These are phyloP conservation scores for Tetraselmis chui DNA, from an alignment of 139 green algal species.

Conservation along the genomic window DNA sequence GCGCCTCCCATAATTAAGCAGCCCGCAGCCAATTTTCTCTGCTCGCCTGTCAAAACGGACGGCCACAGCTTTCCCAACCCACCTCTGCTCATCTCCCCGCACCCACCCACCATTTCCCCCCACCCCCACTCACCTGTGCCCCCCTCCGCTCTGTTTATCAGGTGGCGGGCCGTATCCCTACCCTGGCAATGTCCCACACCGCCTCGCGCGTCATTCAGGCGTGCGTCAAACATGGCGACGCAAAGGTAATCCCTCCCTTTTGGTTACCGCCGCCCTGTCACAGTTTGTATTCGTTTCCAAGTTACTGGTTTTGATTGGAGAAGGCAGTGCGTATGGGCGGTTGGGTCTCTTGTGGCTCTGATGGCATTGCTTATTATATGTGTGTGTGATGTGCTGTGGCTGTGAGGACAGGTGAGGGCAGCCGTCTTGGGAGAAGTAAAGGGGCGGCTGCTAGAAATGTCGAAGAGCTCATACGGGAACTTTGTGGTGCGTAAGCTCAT, in stretches of 20 bases:
- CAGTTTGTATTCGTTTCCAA: no score
- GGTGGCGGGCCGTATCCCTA: conserved; percentile 47
- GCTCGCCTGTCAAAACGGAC: neutral
- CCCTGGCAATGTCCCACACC: conserved; percentile 66
- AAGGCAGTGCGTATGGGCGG: no score
- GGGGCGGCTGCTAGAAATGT: conserved; percentile 55
- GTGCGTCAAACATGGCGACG: conserved; percentile 62
- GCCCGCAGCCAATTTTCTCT: no score
- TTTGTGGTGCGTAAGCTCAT: conserved; percentile 80
- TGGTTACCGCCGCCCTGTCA: no score
- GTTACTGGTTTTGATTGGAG: no score
- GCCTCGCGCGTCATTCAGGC: conserved; percentile 79
- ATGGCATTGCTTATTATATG: no score
- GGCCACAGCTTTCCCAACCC: neutral
- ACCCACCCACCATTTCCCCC: no score
- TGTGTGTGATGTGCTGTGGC: no score
- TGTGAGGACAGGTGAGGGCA: conserved; percentile 22
- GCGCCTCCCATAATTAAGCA: no score
- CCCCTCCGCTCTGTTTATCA: conserved; percentile 14
- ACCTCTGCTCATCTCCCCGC: no score
- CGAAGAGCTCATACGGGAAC: conserved; percentile 73
- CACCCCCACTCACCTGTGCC: no score
- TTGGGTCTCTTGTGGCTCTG: no score
- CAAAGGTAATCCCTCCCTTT: neutral
- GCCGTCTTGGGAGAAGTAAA: conserved; percentile 59